phyloP scores from a whole-genome alignment of 1,139 yeast genomes.

The Wickerhamomyces sp. region DNA sequence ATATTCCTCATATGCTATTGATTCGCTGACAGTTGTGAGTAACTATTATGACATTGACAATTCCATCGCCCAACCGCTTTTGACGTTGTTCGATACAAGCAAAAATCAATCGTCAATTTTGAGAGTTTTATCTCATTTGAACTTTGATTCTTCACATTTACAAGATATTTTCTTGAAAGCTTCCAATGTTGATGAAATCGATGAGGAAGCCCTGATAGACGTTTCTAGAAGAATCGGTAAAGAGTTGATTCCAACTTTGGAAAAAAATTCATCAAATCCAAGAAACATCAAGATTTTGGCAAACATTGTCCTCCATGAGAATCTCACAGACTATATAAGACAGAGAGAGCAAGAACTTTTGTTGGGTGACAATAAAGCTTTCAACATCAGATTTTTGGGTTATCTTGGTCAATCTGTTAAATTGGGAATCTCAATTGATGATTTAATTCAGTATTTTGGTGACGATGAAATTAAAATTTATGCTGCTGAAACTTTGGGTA shows the following conservation, averaged over 20 bases:
- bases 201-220: constrained; percentile 24
- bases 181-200: constrained; percentile 18
- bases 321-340: constrained; percentile 28
- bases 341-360: constrained; percentile 30
- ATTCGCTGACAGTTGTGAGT: constrained; percentile 17
- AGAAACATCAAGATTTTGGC: constrained; percentile 35
- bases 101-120: constrained; percentile 19
- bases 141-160: constrained; percentile 12
- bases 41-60: constrained; percentile 15
- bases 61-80: constrained; percentile 14
- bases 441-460: constrained; percentile 16
- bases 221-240: constrained; percentile 21
- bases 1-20: constrained; percentile 16
- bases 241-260: constrained; percentile 20
- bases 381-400: constrained; percentile 22
- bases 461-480: constrained; percentile 40
- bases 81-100: constrained; percentile 12
- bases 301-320: constrained; percentile 32
- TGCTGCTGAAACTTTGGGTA: constrained; percentile 52
- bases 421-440: constrained; percentile 15
- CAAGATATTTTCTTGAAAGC: constrained; percentile 17
- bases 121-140: constrained; percentile 17
- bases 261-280: constrained; percentile 20
- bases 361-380: constrained; percentile 23
- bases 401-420: constrained; percentile 17